Conservation (phyloP, 805 yeast genomes). For the Isabelozyma gotoi region DNA sequence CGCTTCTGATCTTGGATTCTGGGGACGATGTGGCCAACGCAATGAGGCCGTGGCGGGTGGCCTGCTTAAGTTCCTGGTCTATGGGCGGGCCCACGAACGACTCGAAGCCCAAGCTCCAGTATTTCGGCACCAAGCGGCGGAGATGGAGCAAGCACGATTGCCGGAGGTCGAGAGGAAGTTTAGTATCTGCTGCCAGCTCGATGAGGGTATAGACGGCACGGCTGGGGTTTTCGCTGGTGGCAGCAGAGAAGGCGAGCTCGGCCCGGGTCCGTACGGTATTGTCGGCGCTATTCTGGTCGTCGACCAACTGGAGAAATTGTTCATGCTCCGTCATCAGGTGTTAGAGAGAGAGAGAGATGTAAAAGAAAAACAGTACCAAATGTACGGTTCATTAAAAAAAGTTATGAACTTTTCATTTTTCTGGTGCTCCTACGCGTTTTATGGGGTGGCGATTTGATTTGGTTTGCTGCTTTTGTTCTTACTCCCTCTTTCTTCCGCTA, state of each 20-base stretch:
- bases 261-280: conserved; percentile 52
- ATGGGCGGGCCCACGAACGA: conserved; percentile 71
- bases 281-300: conserved; percentile 42
- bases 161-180: conserved; percentile 36
- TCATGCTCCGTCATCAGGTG: conserved; percentile 4
- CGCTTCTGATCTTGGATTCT: conserved; percentile 60
- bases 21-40: conserved; percentile 40
- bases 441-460: too few species aligned
- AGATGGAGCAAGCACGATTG: conserved; percentile 68
- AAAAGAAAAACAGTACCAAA: too few species aligned
- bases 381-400: too few species aligned
- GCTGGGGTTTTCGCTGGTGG: conserved; percentile 51
- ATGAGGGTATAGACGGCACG: conserved; percentile 42
- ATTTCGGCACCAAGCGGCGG: conserved; percentile 64
- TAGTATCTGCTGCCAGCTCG: conserved; percentile 35
- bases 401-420: neutral
- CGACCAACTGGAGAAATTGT: conserved; percentile 11
- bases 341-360: neutral
- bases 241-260: conserved; percentile 47
- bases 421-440: neutral
- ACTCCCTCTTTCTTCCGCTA: neutral
- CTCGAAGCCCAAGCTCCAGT: conserved; percentile 84
- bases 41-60: conserved; percentile 52
- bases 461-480: too few species aligned
- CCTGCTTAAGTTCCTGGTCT: conserved; percentile 48